Evolutionary conservation across 202 grass and related monocot genomes (phyloP), one percentile per base, ranked within the genome.

Genomic region (Alloteropsis angusta): DNA sequence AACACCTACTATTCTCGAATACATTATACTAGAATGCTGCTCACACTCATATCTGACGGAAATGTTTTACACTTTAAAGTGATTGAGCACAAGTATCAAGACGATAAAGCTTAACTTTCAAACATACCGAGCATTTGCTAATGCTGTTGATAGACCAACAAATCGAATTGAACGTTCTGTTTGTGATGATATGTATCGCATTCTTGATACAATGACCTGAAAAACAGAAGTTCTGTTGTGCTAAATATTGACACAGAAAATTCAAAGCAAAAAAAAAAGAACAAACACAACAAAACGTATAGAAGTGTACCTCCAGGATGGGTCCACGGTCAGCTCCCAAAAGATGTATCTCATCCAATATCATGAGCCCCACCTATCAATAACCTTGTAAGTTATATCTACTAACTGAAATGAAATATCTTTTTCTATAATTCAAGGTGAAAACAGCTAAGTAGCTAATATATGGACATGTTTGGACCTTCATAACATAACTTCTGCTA

Each of bases 201-300:
- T 98, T 86, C 95, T 94, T 69, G 95, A 98, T 78, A 98, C 92
- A 65, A 98, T 98, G 37, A 98, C 92, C 95, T 98, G 85, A 85
- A 94, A 79, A 57, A 13, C 36, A 71, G 88, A 90, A 62, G 57
- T 16, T 44, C 22, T 23, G 50, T 60, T 38, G 60, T 85, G 17
- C 8, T 76, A 85, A 76, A 46, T 5, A 80, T 44, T 77, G 53
- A 82, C 49, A 36, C 26, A 60, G 35, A 23, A 80, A 49, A 34
- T 50, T 47, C 41, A 38, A 48, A 68, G 72, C 21, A 68, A 71
- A 58, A 47, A 57, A 25, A 57, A 25, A 61, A 1, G 21, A 71
- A 76, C 15, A 65, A 81, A 76, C 57, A 81, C 48, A 72, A 17
- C 16, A 64, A 37, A 46, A 77, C 9, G 21, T 35, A 69, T 45